Evolutionary conservation across 768 basidiomycete species (phyloP).

Genomic region (Lepiota subincarnata): DNA sequence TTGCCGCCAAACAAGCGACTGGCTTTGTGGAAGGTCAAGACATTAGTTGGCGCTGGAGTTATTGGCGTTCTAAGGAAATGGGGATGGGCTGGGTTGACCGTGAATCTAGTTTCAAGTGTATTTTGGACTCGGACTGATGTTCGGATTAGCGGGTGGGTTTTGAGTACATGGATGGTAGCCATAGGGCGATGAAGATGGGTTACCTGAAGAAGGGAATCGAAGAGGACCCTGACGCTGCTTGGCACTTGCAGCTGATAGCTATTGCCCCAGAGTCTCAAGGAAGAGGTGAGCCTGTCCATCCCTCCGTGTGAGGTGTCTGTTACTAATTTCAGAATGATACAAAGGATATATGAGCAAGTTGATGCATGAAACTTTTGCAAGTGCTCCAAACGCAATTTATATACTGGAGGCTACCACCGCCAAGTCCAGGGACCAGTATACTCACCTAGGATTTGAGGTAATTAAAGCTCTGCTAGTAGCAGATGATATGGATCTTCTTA

Average conservation of each 20-base stretch:
- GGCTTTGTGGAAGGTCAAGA: conserved; percentile 18
- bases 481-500: not conserved
- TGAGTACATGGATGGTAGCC: conserved; percentile 17
- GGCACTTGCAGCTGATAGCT: conserved; percentile 25
- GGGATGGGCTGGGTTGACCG: conserved; percentile 18
- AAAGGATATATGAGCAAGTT: conserved; percentile 26
- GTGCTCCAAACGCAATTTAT: conserved; percentile 20
- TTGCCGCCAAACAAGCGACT: conserved; percentile 23
- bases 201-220: conserved; percentile 18
- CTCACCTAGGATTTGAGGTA: conserved; percentile 28
- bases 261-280: conserved; percentile 26
- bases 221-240: conserved; percentile 21
- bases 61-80: conserved; percentile 17
- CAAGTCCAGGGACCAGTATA: conserved; percentile 26
- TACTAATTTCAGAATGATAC: not conserved
- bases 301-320: not conserved
- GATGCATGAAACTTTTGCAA: conserved; percentile 23
- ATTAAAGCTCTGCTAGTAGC: not conserved
- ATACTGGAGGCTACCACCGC: conserved; percentile 25
- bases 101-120: conserved; percentile 9
- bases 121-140: not conserved
- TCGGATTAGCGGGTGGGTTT: conserved; percentile 18
- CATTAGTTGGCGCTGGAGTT: conserved; percentile 18
- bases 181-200: conserved; percentile 16
- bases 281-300: conserved; percentile 17